Evolutionary conservation across 2,329 filamentous ascomycete genomes (phyloP), one percentile per base, ranked within the genome.

Genomic region (Penicillium polonicum): DNA sequence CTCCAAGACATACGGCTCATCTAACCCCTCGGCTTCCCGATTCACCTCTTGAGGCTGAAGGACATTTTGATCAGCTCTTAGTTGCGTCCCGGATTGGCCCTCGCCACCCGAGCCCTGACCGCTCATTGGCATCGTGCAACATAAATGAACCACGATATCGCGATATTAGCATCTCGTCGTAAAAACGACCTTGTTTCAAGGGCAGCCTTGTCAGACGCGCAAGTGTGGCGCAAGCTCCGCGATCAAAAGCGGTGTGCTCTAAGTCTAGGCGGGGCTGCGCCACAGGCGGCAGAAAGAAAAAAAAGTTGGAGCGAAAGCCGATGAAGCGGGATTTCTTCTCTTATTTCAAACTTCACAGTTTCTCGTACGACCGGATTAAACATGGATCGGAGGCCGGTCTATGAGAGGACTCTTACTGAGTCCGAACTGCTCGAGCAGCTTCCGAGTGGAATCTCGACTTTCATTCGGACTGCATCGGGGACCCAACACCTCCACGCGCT

Each of bases 401-500:
- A 70, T 62, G 65, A 79, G 76, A 81, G 80, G 77, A 78, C 85
- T 72, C 76, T 88, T 55, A 74, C 77, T 67, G 82, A 87, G 61
- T 70, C 72, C 52, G 65, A 71, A 50, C 59, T 81, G 60, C 74
- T 88, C 65, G 74, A 80, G 61, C 78, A 87, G 66, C 74, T 96
- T 65, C 89, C 91, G 41, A 76, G 80, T 65, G 89, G 92, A 78
- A 79, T 94, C 71, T 78, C 88, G 63, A 80, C 85, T 68, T 80
- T 88, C 64, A 84, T 94, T 72, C 83, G 82, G 71, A 78, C 85
- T 69, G 81, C 85, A 69, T 81, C 82, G 58, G 83, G 87, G 70
- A 81, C 83, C 65, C 82, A 83, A 69, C 87, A 92, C 74, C 83
- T 95, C 41, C 85, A 91, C 72, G 84, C 85, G 65, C 79, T 95